Base-by-base conservation (phyloP, 495 filamentous ascomycete species). In the Hypoxylon lienhwacheense region DNA sequence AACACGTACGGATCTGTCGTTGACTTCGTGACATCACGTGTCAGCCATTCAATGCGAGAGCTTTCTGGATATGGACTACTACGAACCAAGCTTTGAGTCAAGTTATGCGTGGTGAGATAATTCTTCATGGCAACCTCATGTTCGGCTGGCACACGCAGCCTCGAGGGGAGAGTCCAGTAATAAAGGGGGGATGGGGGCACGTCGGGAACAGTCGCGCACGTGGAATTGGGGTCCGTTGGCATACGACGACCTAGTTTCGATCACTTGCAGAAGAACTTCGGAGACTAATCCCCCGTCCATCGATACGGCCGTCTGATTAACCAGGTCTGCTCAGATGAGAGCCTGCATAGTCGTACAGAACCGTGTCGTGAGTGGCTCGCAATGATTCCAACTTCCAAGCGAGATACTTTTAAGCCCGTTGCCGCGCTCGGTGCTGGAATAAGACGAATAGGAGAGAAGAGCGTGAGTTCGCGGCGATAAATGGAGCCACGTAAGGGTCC, bases 401-500 rank as follows among this genome's bases (percentile, higher is more conserved):
- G 43, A 31, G 21, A 15, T 43, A 26, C n/a, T 39, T 29, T 16
- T 28, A 46, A 26, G n/a, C 6, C 21, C n/a, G n/a, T 22, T 12
- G 2, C 1, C 21, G 7, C n/a, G 40, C 44, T 34, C 15, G 36
- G 25, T 6, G 32, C 50, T 29, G 34, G 20, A 50, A 7, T 19
- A 14, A 28, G 25, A 29, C 57, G 32, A 61, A 55, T 61, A 46
- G 17, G 40, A 50, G 22, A 4, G 7, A 1, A 12, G 34, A 51
- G 42, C 5, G 22, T 26, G 6, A 28, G 47, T 41, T 32, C 34
- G 46, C 35, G 12, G 34, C 28, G 19, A 31, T 34, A 41, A 55
- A 61, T 61, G 58, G 52, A 55, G 58, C 58, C 58, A 55, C 58
- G 58, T 61, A 60, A 29, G 36, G 37, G n/a, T n/a, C n/a, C n/a